Percentiles rank a stretch among this genome's conserved stretches.
Conservation (phyloP, 345 rosid genomes). For the Chamaenerion angustifolium region DNA sequence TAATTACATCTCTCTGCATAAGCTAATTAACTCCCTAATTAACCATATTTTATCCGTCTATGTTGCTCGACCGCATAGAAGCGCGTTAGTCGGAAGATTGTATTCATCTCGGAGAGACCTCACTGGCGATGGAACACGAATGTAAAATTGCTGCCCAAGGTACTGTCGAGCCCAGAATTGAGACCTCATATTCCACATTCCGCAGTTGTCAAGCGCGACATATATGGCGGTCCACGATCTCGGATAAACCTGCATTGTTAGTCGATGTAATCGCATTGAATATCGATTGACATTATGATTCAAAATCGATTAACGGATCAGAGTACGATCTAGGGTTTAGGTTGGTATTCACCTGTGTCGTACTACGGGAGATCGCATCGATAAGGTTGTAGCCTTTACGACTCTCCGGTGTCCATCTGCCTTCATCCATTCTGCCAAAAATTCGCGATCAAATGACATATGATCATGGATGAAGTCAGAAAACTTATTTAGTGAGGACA, state of each 20-base stretch:
- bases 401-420: constrained; percentile 50
- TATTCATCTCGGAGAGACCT: constrained; percentile 59
- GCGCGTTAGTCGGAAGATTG: constrained; percentile 58
- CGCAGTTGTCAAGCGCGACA: constrained; percentile 71
- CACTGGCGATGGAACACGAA: constrained; percentile 47
- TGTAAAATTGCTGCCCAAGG: constrained; percentile 76
- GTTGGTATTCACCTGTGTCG: constrained; percentile 30
- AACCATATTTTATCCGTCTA: no score
- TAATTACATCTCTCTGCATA: no score
- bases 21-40: no score
- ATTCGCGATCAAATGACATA: not conserved
- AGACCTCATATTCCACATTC: constrained; percentile 89
- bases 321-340: no score
- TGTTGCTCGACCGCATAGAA: constrained; percentile 42
- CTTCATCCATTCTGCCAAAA: constrained; percentile 55
- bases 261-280: no score
- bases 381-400: constrained; percentile 58
- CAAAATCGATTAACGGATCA: no score
- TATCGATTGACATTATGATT: no score
- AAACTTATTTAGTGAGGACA: no score
- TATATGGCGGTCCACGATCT: constrained; percentile 85
- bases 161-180: constrained; percentile 90
- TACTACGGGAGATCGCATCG: constrained; percentile 69
- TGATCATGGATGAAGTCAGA: no score
- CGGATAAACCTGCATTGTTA: constrained; percentile 63